Evolutionary conservation across 306 rosid genomes (phyloP), one percentile per base, ranked within the genome.

Genomic region (Begonia fuchsioides): DNA sequence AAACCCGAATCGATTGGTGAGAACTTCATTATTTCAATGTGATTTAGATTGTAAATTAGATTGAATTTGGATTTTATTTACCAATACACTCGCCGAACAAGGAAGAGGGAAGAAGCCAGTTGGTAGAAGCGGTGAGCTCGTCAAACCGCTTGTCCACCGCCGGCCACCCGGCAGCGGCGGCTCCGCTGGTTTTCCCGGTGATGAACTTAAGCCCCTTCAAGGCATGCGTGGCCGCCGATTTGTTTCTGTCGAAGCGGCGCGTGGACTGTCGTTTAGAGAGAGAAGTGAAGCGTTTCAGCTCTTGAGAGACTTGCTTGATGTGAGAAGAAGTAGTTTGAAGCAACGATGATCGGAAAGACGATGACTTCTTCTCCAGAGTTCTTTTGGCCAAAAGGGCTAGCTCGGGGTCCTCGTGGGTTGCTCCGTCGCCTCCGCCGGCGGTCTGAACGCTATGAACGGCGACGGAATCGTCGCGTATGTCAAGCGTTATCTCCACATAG

Each of bases 21-120:
- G n/a, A n/a, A n/a, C n/a, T n/a, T n/a, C n/a, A n/a, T n/a, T n/a
- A n/a, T n/a, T 5, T 13, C 9, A n/a, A 13, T 39, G n/a, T 4
- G 5, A 52, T 20, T 1, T 3, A 6, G 13, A 13, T 16, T 10
- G 13, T 41, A 13, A 1, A 5, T 38, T n/a, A 13, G 5, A 20
- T 58, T 39, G 8, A 6, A 52, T 17, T 11, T 11, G 32, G 32
- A 26, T 26, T 26, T 26, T 5, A 26, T 2, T 17, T 59, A 70
- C 83, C 83, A 39, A 76, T 72, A 66, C 83, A 76, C 51, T 76
- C 76, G 17, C 79, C 79, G 49, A 76, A 76, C 58, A 68, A 68
- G 19, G 79, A 65, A 15, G 66, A 56, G 3, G 43, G 60, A n/a
- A 76, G 83, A 8, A 68, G 71, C 5, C 79, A 65, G 56, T 76